Evolutionary conservation across 805 yeast genomes (phyloP).

Genomic region (Kodamaea kakaduensis): DNA sequence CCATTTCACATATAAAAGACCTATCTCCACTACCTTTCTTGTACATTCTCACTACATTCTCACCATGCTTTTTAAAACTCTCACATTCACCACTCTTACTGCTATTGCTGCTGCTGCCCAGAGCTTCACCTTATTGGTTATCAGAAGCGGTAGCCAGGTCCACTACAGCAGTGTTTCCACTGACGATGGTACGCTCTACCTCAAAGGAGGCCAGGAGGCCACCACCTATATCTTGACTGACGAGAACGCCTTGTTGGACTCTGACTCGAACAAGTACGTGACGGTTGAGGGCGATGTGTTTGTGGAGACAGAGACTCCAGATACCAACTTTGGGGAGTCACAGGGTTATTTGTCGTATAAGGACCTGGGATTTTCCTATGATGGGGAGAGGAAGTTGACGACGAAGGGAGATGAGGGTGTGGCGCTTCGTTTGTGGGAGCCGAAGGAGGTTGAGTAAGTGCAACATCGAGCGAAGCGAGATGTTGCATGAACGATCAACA

Average conservation of each 20-base stretch:
- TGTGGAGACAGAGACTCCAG: conserved; percentile 6
- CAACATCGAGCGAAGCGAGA: too few species aligned
- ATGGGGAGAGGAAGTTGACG: conserved; percentile 1
- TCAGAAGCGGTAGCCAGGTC: conserved; percentile 21
- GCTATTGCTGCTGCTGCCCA: conserved; percentile 22
- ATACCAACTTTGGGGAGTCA: conserved; percentile 11
- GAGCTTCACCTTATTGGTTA: conserved; percentile 17
- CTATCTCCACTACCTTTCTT: too few species aligned
- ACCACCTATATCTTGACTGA: conserved; percentile 19
- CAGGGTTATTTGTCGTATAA: conserved; percentile 14
- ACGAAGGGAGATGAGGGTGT: not conserved
- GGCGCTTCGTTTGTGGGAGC: conserved; percentile 4
- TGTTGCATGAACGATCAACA: too few species aligned
- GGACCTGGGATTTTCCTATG: not conserved
- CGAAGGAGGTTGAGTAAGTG: conserved; percentile 2
- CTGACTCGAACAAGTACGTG: conserved; percentile 15
- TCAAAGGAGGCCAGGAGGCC: conserved; percentile 11
- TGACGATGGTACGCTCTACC: conserved; percentile 11
- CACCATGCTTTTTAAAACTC: conserved; percentile 11
- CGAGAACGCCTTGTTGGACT: conserved; percentile 21
- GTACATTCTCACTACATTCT: too few species aligned
- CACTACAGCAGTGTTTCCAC: conserved; percentile 12
- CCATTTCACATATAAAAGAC: too few species aligned
- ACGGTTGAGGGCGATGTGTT: conserved; percentile 10
- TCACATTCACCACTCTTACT: conserved; percentile 19